Evolutionary conservation across 2,329 filamentous ascomycete genomes (phyloP), one percentile per base, ranked within the genome.

Genomic region (Penicillium freii): DNA sequence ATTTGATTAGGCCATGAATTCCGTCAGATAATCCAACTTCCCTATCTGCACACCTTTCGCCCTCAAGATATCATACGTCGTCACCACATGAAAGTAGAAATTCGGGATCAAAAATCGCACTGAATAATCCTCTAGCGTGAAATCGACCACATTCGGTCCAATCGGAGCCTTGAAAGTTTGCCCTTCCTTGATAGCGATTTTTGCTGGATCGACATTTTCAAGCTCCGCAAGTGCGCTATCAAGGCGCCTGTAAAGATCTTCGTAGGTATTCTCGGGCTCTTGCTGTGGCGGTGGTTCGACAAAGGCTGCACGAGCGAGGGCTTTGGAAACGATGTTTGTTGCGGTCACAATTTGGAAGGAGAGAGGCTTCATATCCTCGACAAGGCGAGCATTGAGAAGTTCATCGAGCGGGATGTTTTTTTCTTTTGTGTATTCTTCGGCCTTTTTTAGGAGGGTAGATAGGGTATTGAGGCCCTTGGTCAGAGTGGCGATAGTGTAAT

Each of bases 11-110:
- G 19, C 38, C 19, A 8, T 25, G 5, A 51, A 43, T 17, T 51
- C 36, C 13, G 38, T 21, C 17, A 43, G 27, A 33, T 43, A 43
- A 33, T 51, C 49, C 5, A 42, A 5, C 36, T 43, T 51, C 2
- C 49, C 38, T 23, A 51, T 23, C 13, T 43, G 25, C 27, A 51
- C 36, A 10, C 48, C 48, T 29, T 42, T 51, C 11, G 10, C 23
- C 21, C 36, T n/a, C 38, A 51, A n/a, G 23, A 25, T 51, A 9
- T 7, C 38, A n/a, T 51, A 51, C 29, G 15, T 15, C 13, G 38
- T 51, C 49, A 51, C 38, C 6, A 43, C 15, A 17, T 43, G 49
- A 9, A 51, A 51, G 13, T 51, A 51, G 38, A 33, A 43, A 42
- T 51, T 43, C 4, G 49, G 38, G 9, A 51, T 43, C 27, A 38